Percentiles rank a stretch among this genome's conserved stretches.
Evolutionary conservation across 495 filamentous ascomycete genomes (phyloP).

Genomic region (Neurospora africana): DNA sequence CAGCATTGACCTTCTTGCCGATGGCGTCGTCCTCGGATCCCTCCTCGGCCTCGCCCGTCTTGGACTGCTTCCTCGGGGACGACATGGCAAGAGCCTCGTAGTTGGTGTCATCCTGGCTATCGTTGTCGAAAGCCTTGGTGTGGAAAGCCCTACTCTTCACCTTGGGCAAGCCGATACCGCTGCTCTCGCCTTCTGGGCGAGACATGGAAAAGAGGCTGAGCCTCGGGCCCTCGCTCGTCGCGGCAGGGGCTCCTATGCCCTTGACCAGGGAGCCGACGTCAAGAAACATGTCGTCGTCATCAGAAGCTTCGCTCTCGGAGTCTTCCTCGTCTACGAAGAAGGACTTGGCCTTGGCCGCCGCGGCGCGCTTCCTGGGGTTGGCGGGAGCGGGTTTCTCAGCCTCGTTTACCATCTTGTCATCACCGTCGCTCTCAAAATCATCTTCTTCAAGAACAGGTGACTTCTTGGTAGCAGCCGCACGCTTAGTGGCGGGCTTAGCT

Average conservation of each 20-base stretch:
- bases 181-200: slow-evolving; percentile 41
- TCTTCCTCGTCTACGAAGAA: slow-evolving; percentile 32
- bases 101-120: slow-evolving; percentile 69
- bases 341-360: slow-evolving; percentile 10
- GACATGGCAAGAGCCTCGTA: slow-evolving; percentile 68
- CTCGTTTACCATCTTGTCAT: not conserved
- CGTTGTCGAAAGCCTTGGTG: slow-evolving; percentile 42
- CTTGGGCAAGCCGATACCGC: slow-evolving; percentile 29
- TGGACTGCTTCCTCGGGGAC: slow-evolving; percentile 39
- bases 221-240: slow-evolving; percentile 37
- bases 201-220: slow-evolving; percentile 60
- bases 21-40: slow-evolving; percentile 48
- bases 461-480: not conserved
- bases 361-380: slow-evolving; percentile 1
- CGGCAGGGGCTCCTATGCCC: slow-evolving; percentile 54
- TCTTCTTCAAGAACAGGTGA: not conserved
- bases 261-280: slow-evolving; percentile 88
- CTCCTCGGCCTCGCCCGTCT: slow-evolving; percentile 51
- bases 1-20: slow-evolving; percentile 32
- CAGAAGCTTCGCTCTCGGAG: slow-evolving; percentile 18
- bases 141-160: slow-evolving; percentile 34
- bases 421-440: not conserved
- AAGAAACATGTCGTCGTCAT: slow-evolving; percentile 59
- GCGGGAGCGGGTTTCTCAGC: not conserved
- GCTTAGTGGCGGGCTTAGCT: not conserved